A percentile compares a stretch with the other conserved stretches of the same genome.
Conservation (phyloP, 2,329 filamentous ascomycete genomes). For the Alternaria metachromatica region DNA sequence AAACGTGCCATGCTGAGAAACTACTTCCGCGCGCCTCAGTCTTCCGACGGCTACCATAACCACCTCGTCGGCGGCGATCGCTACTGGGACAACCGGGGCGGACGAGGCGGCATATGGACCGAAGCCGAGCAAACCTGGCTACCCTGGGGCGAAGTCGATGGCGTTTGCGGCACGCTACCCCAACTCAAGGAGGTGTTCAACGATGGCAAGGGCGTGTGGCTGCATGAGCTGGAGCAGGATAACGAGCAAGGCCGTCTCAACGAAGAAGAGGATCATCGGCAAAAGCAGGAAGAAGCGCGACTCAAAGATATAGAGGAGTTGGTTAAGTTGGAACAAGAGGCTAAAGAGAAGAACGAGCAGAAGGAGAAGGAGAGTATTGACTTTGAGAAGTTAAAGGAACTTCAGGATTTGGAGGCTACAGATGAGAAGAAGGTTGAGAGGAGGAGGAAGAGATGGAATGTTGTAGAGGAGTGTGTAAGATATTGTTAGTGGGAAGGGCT, state of each 20-base stretch:
- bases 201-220: conserved; percentile 54
- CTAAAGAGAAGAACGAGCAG: conserved; percentile 18
- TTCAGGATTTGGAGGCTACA: neutral
- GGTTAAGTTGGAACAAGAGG: conserved; percentile 20
- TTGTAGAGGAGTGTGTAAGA: neutral
- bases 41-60: conserved; percentile 52
- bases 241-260: conserved; percentile 19
- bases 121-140: conserved; percentile 56
- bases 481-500: neutral
- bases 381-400: neutral
- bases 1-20: conserved; percentile 58
- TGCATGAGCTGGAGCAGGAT: conserved; percentile 37
- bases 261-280: conserved; percentile 19
- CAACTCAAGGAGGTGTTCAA: conserved; percentile 56
- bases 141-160: conserved; percentile 55
- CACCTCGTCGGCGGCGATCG: conserved; percentile 55
- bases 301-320: conserved; percentile 20
- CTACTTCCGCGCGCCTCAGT: conserved; percentile 55
- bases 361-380: conserved; percentile 3
- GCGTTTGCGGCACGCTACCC: conserved; percentile 41
- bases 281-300: conserved; percentile 17
- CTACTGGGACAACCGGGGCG: conserved; percentile 59
- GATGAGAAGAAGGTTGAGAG: neutral
- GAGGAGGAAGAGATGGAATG: conserved; percentile 1
- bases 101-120: conserved; percentile 63